Percentiles rank a stretch among this genome's conserved stretches.
These are phyloP conservation scores for Edaphochlamys debaryana DNA, from an alignment of 139 green algal genomes.

Conservation along the genomic window DNA sequence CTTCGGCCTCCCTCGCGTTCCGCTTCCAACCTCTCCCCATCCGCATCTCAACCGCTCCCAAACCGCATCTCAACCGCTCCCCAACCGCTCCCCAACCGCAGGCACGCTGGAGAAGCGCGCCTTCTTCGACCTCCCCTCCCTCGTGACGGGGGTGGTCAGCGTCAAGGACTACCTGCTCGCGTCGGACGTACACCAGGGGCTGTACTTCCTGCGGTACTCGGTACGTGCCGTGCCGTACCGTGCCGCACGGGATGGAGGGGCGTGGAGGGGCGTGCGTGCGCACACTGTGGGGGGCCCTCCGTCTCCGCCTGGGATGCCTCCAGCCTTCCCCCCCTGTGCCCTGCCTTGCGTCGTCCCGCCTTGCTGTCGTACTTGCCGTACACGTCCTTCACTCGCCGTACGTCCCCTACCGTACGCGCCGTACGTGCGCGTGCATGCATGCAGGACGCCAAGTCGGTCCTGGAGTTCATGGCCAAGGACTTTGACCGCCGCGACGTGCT, in stretches of 20 bases:
- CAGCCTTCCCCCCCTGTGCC: background rate
- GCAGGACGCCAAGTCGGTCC: constrained; percentile 2
- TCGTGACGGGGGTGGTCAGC: constrained; percentile 68
- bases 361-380: no score
- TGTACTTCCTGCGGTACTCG: constrained; percentile 82
- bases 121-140: constrained; percentile 84
- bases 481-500: constrained; percentile 68
- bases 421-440: no score
- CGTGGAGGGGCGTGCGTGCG: constrained; percentile 20
- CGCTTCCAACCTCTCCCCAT: no score
- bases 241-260: constrained; percentile 4
- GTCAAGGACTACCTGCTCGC: constrained; percentile 93
- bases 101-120: constrained; percentile 57
- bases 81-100: background rate
- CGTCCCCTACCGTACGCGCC: no score
- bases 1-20: no score
- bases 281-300: background rate
- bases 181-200: constrained; percentile 74
- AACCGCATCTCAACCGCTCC: no score
- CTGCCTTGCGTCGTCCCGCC: no score
- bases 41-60: no score
- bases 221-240: background rate
- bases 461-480: constrained; percentile 65
- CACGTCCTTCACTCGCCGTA: no score
- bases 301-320: background rate